Percentiles rank a stretch among this genome's conserved stretches.
Evolutionary conservation across 345 rosid species (phyloP).

Genomic region (Brassica carinata): DNA sequence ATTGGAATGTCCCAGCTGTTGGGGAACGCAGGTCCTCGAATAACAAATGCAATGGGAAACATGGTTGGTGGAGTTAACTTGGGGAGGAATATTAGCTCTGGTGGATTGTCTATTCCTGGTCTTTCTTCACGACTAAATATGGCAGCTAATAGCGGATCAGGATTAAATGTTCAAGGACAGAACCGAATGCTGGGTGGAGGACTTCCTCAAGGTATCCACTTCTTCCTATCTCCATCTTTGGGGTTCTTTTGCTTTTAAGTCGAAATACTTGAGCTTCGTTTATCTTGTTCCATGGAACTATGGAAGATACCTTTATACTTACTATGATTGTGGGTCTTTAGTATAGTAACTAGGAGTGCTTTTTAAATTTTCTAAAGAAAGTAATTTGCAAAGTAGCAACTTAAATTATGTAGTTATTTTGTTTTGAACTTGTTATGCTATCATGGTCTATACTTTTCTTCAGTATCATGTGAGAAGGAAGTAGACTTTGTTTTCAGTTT

Average conservation of each 20-base stretch:
- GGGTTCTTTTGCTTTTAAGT: neutral
- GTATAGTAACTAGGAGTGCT: constrained; percentile 21
- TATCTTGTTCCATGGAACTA: constrained; percentile 18
- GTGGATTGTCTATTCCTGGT: constrained; percentile 86
- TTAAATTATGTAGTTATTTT: neutral
- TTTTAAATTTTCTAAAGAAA: neutral
- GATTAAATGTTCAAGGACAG: constrained; percentile 81
- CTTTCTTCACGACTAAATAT: constrained; percentile 84
- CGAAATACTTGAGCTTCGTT: constrained; percentile 1
- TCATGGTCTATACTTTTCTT: neutral
- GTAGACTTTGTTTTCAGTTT: constrained; percentile 2
- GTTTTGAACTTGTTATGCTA: constrained; percentile 6
- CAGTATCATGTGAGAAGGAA: neutral
- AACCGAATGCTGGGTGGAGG: constrained; percentile 83
- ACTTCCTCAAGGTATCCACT: constrained; percentile 77
- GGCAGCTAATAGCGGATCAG: constrained; percentile 80
- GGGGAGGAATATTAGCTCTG: constrained; percentile 83
- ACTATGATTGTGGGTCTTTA: neutral
- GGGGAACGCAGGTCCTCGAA: constrained; percentile 87
- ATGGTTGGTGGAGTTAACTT: constrained; percentile 91
- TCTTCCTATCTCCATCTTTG: neutral
- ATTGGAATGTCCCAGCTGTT: constrained; percentile 88
- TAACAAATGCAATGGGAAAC: constrained; percentile 86
- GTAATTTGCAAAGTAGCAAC: neutral
- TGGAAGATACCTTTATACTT: constrained; percentile 2